Conservation (phyloP, 257 asterid genomes). For the Solanum etuberosum region DNA sequence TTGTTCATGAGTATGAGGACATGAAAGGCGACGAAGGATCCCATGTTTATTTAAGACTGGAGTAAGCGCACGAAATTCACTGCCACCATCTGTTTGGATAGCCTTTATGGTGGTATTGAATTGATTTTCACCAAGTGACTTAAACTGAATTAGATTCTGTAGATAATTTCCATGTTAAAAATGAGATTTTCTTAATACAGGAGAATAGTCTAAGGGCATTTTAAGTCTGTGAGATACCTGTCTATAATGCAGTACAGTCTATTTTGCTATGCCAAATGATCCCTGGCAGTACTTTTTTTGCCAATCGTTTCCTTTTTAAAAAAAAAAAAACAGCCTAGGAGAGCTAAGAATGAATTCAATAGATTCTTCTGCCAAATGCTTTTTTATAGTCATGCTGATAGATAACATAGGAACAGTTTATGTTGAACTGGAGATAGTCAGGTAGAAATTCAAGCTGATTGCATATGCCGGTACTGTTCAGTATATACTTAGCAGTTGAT, state of each 20-base stretch:
- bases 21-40: no score
- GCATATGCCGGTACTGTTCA: neutral
- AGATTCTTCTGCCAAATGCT: neutral
- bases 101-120: no score
- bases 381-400: neutral
- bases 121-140: no score
- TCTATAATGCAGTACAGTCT: conserved; percentile 14
- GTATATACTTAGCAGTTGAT: neutral
- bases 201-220: neutral
- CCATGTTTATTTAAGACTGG: no score
- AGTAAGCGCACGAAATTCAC: no score
- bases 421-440: neutral
- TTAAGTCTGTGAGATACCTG: conserved; percentile 8
- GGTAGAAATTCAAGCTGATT: neutral
- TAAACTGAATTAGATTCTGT: neutral
- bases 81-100: no score
- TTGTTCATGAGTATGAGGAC: no score
- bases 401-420: neutral
- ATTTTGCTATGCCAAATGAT: conserved; percentile 3
- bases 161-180: neutral
- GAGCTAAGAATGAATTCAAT: neutral
- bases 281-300: conserved; percentile 7
- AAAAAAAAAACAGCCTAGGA: no score
- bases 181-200: neutral
- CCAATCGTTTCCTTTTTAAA: neutral